phyloP scores from a whole-genome alignment of 805 yeast species.

The Suhomyces prunicola region DNA sequence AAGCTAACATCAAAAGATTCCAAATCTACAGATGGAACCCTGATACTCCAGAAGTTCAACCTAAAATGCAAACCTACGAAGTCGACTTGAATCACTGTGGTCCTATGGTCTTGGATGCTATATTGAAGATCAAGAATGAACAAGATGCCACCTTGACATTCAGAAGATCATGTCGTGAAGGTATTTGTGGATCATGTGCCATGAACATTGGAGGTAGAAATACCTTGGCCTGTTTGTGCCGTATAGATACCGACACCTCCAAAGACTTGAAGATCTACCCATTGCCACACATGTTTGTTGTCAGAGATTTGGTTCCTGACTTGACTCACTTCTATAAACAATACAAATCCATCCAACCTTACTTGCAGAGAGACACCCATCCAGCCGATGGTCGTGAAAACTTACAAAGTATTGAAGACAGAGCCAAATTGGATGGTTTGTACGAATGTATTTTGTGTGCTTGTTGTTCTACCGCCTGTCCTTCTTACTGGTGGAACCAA shows the following conservation, averaged over 20 bases:
- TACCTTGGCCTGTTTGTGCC: slow-evolving; percentile 95
- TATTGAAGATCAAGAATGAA: slow-evolving; percentile 92
- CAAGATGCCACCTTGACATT: slow-evolving; percentile 94
- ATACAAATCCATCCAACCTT: slow-evolving; percentile 97
- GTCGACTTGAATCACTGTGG: slow-evolving; percentile 90
- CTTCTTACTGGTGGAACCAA: slow-evolving; percentile 99
- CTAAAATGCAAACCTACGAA: slow-evolving; percentile 76
- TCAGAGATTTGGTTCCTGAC: slow-evolving; percentile 96
- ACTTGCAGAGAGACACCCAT: slow-evolving; percentile 72
- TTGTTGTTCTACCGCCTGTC: slow-evolving; percentile 98
- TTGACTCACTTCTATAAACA: slow-evolving; percentile 97
- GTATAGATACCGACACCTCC: slow-evolving; percentile 75
- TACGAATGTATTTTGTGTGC: slow-evolving; percentile 98
- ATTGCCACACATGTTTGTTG: slow-evolving; percentile 96
- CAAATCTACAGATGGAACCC: slow-evolving; percentile 98
- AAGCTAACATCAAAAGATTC: slow-evolving; percentile 68
- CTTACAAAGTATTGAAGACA: slow-evolving; percentile 85
- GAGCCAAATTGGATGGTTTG: slow-evolving; percentile 93
- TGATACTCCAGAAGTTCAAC: slow-evolving; percentile 90
- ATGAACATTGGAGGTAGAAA: slow-evolving; percentile 98
- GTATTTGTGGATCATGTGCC: slow-evolving; percentile 99
- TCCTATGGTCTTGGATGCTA: slow-evolving; percentile 96
- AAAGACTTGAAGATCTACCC: slow-evolving; percentile 90
- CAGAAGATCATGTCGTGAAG: slow-evolving; percentile 98
- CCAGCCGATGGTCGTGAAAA: slow-evolving; percentile 94